phyloP scores from a whole-genome alignment of 257 asterid species.

The Nicotiana undulata region DNA sequence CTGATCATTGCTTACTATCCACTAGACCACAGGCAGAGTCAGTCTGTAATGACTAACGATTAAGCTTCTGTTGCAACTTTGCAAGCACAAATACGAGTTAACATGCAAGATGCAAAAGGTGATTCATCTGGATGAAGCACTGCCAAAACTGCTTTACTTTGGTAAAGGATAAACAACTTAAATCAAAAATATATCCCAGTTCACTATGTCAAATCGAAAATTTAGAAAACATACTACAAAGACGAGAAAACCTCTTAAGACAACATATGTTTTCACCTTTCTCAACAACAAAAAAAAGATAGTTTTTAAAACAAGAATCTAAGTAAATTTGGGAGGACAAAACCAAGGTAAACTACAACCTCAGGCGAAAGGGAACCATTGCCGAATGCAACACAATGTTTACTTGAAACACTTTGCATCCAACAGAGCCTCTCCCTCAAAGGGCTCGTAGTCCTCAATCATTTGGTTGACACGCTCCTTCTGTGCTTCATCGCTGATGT shows the following conservation, averaged over 20 bases:
- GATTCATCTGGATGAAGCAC: neutral
- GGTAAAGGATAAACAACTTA: neutral
- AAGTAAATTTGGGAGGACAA: neutral
- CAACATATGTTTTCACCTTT: too few species aligned
- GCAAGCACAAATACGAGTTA: neutral
- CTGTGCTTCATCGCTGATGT: constrained; percentile 74
- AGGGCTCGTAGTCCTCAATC: constrained; percentile 92
- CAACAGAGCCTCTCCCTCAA: constrained; percentile 74
- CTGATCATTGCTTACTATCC: too few species aligned
- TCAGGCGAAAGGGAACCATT: neutral
- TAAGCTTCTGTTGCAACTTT: neutral
- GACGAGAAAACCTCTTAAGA: neutral
- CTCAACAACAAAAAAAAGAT: neutral
- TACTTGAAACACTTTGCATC: constrained; percentile 96
- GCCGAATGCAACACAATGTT: neutral
- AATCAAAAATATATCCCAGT: neutral
- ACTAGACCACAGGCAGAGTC: too few species aligned
- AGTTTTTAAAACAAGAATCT: neutral
- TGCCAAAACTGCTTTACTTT: neutral
- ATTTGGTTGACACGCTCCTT: constrained; percentile 86
- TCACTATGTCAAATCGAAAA: neutral
- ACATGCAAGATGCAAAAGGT: neutral
- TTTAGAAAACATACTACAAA: neutral
- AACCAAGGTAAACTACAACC: neutral
- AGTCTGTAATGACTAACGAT: neutral